A percentile compares a stretch with the other conserved stretches of the same genome.
These are phyloP conservation scores for Carallia pectinifolia DNA, from an alignment of 345 rosid genomes.

Conservation along the genomic window DNA sequence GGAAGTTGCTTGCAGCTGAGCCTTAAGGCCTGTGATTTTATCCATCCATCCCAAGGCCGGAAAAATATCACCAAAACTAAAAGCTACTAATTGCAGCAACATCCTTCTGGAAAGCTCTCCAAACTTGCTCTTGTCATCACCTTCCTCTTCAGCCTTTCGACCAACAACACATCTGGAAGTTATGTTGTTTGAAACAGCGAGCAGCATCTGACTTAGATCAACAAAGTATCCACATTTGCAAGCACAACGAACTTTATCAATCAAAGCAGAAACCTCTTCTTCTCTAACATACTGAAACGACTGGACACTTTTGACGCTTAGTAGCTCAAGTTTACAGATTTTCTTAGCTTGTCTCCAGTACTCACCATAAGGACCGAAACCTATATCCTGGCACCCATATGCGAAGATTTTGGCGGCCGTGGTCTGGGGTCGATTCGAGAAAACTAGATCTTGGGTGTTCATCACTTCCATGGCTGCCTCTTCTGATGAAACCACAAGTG, in stretches of 20 bases:
- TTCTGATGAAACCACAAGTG: slow-evolving; percentile 26
- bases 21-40: slow-evolving; percentile 13
- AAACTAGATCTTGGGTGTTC: slow-evolving; percentile 20
- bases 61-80: slow-evolving; percentile 12
- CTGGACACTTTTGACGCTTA: slow-evolving; percentile 18
- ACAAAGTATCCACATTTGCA: neutral
- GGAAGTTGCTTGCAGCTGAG: slow-evolving; percentile 1
- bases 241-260: slow-evolving; percentile 6
- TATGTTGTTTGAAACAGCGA: slow-evolving; percentile 10
- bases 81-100: neutral
- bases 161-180: slow-evolving; percentile 20
- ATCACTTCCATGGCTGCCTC: slow-evolving; percentile 16
- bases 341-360: slow-evolving; percentile 31
- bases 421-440: slow-evolving; percentile 12
- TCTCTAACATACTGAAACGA: slow-evolving; percentile 25
- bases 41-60: slow-evolving; percentile 22
- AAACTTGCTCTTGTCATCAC: slow-evolving; percentile 2
- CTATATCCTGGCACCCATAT: slow-evolving; percentile 14
- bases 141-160: slow-evolving; percentile 18
- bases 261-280: slow-evolving; percentile 19
- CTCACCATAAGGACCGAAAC: slow-evolving; percentile 28
- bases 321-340: slow-evolving; percentile 17
- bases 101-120: slow-evolving; percentile 10
- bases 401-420: slow-evolving; percentile 10
- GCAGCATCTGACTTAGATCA: slow-evolving; percentile 13